Conservation (phyloP, 495 filamentous ascomycete genomes). For the Hypoxylon lenormandii region DNA sequence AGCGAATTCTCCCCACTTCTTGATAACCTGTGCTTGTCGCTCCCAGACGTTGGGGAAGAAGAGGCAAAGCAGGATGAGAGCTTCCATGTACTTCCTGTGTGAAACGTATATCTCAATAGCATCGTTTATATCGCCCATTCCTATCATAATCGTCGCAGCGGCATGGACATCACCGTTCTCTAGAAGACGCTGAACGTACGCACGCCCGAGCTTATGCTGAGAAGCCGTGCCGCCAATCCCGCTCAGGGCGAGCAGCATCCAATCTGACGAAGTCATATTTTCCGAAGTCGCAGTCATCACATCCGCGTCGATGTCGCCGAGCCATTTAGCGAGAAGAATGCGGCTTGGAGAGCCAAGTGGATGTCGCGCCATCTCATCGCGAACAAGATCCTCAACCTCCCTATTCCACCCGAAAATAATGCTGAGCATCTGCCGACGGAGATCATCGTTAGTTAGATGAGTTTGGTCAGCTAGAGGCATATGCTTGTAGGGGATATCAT, state of each 20-base stretch:
- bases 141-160: slow-evolving; percentile 88
- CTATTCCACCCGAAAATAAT: slow-evolving; percentile 95
- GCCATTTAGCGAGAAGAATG: slow-evolving; percentile 88
- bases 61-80: slow-evolving; percentile 80
- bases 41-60: slow-evolving; percentile 85
- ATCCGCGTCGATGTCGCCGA: slow-evolving; percentile 85
- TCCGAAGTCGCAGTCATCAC: slow-evolving; percentile 82
- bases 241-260: slow-evolving; percentile 95
- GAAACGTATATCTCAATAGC: slow-evolving; percentile 97
- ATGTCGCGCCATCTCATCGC: slow-evolving; percentile 86
- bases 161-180: slow-evolving; percentile 92
- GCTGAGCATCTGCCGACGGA: slow-evolving; percentile 90
- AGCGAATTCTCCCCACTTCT: slow-evolving; percentile 94
- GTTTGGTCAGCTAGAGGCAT: slow-evolving; percentile 71
- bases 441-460: slow-evolving; percentile 80
- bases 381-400: slow-evolving; percentile 83
- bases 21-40: slow-evolving; percentile 83
- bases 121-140: slow-evolving; percentile 91
- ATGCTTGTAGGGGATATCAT: slow-evolving; percentile 81
- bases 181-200: slow-evolving; percentile 89
- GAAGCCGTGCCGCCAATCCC: slow-evolving; percentile 82
- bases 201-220: slow-evolving; percentile 88
- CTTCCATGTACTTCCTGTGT: slow-evolving; percentile 90
- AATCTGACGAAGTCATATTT: slow-evolving; percentile 87
- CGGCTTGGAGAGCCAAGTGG: slow-evolving; percentile 76